phyloP scores from a whole-genome alignment of 768 basidiomycete genomes.

The Suillus americanus region DNA sequence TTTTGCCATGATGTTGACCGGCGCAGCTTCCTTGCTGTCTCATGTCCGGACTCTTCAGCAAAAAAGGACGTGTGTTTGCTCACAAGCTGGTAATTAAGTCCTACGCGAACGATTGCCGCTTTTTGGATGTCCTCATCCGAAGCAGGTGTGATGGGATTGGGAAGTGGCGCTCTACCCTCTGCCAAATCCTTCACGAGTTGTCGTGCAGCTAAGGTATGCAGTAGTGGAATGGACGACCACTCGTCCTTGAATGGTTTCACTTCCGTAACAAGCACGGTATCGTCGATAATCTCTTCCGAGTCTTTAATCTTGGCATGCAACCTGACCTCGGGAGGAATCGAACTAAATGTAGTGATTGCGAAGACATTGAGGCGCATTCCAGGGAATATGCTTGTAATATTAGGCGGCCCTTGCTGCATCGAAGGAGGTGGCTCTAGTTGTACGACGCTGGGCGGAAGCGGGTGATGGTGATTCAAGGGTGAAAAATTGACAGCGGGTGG shows the following conservation, averaged over 20 bases:
- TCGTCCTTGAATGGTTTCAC: conserved; percentile 26
- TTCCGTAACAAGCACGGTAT: conserved; percentile 22
- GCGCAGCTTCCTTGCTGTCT: conserved; percentile 12
- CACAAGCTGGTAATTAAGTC: conserved; percentile 49
- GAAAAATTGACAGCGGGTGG: conserved; percentile 7
- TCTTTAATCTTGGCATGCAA: conserved; percentile 31
- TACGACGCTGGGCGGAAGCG: conserved; percentile 12
- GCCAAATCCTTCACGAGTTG: conserved; percentile 53
- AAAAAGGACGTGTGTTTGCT: conserved; percentile 58
- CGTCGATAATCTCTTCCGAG: conserved; percentile 15
- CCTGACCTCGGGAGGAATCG: conserved; percentile 26
- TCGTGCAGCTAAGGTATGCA: conserved; percentile 58
- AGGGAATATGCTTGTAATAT: conserved; percentile 32
- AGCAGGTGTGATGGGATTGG: conserved; percentile 21
- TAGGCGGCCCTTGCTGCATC: conserved; percentile 34
- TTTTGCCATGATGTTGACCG: conserved; percentile 13
- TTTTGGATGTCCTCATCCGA: conserved; percentile 37
- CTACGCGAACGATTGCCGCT: conserved; percentile 50
- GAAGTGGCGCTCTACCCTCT: conserved; percentile 33
- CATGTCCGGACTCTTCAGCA: conserved; percentile 43
- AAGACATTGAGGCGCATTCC: conserved; percentile 35
- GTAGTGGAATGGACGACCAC: conserved; percentile 27
- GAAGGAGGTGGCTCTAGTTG: conserved; percentile 35
- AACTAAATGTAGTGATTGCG: conserved; percentile 25
- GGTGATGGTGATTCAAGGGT: conserved; percentile 15